These are phyloP conservation scores for Colletotrichum musicola DNA, from an alignment of 2,329 filamentous ascomycete genomes.

Conservation along the genomic window DNA sequence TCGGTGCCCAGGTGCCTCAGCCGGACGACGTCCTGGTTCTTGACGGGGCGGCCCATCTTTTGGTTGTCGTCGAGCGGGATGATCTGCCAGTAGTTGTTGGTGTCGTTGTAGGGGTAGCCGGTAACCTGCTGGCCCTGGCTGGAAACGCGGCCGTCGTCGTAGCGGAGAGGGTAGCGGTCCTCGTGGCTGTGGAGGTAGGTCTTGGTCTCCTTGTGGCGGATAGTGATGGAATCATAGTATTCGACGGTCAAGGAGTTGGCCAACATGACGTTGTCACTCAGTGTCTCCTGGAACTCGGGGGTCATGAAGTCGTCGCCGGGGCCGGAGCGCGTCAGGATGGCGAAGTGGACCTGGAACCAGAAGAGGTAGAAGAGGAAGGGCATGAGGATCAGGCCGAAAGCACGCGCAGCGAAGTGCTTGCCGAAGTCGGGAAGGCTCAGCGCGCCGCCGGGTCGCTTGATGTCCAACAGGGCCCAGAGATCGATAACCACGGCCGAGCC, in stretches of 20 bases:
- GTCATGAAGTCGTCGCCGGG: constrained; percentile 99
- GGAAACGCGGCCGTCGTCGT: constrained; percentile 96
- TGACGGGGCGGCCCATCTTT: constrained; percentile 73
- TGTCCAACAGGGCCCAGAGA: constrained; percentile 92
- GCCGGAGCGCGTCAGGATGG: constrained; percentile 87
- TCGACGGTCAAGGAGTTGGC: constrained; percentile 87
- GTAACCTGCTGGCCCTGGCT: constrained; percentile 98
- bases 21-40: constrained; percentile 87
- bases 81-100: constrained; percentile 98
- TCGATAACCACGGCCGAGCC: constrained; percentile 94
- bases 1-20: constrained; percentile 90
- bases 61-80: constrained; percentile 75
- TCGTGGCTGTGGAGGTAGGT: constrained; percentile 94
- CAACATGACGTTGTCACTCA: constrained; percentile 94
- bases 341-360: constrained; percentile 99
- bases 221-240: constrained; percentile 88
- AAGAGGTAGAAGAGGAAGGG: constrained; percentile 99
- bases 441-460: constrained; percentile 86
- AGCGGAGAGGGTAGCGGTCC: constrained; percentile 90
- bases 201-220: constrained; percentile 98
- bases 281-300: constrained; percentile 96
- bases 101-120: constrained; percentile 97
- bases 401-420: constrained; percentile 90
- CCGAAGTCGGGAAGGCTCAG: constrained; percentile 83
- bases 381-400: constrained; percentile 87